Base-by-base conservation (phyloP, 352 stramenopile species). In the Phytophthora sansomeana region DNA sequence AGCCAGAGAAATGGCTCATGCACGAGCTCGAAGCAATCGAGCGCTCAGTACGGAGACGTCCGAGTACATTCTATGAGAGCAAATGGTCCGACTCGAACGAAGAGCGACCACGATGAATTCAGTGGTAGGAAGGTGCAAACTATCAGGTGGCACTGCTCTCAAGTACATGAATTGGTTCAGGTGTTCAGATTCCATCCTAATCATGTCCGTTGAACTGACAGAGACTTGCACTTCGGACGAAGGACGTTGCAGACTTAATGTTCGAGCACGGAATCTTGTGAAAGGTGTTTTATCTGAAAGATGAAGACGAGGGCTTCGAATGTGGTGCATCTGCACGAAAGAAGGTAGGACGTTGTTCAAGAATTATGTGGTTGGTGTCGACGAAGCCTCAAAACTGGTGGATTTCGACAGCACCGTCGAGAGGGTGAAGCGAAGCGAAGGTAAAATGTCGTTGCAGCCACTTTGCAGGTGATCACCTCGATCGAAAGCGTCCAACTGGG, bases 1-100 rank as follows among this genome's bases (percentile, higher is more conserved):
- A 14, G 35, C 30, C 16, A 68, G 75, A 44, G 70, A 83, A 41
- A 67, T 74, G 54, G 54, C 49, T 16, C 54, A 63, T 24, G 43
- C 61, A 2, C 54, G 67, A 10, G 67, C 67, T 8, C 42, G 67
- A n/a, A 74, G 67, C 30, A 66, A 63, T 16, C 67, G 67, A 39
- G 61, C 61, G 24, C 28, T 71, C 24, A 74, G 67, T 26, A 58
- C 65, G 4, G 65, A 69, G 32, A 61, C 50, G 24, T 38, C 50
- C 5, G 65, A 74, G 58, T 72, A 69, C 21, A 68, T 69, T 59
- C 21, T 72, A 13, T 72, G 52, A 68, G 6, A 39, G 32, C 24
- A 28, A 19, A 17, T 48, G 24, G 30, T 35, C 6, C 38, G 21
- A 54, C 24, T 52, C 49, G 58, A 59, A 41, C 24, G 49, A 54